phyloP scores from a whole-genome alignment of 2,329 filamentous ascomycete species.

The Periconia sp. region DNA sequence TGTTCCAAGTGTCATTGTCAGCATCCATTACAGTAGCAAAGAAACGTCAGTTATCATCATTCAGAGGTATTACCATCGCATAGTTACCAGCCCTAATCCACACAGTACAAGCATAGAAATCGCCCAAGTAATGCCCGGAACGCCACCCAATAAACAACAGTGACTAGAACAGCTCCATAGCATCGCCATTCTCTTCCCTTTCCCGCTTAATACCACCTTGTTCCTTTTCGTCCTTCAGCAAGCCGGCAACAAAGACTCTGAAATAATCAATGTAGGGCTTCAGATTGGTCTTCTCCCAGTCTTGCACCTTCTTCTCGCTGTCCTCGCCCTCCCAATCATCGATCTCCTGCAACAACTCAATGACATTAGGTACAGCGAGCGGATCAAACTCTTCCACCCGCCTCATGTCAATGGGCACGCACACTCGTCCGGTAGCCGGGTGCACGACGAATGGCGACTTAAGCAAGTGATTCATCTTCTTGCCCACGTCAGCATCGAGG shows the following conservation, averaged over 20 bases:
- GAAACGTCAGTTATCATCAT: too few species aligned
- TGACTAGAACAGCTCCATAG: slow-evolving; percentile 64
- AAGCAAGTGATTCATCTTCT: slow-evolving; percentile 97
- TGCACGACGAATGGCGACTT: slow-evolving; percentile 97
- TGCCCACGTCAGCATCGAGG: slow-evolving; percentile 95
- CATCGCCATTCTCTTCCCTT: slow-evolving; percentile 59
- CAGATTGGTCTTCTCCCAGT: slow-evolving; percentile 97
- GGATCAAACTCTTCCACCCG: slow-evolving; percentile 85
- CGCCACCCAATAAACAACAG: too few species aligned
- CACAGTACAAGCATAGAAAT: too few species aligned
- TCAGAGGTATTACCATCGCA: too few species aligned
- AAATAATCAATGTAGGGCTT: slow-evolving; percentile 94
- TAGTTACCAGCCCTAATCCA: too few species aligned
- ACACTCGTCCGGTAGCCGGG: slow-evolving; percentile 90
- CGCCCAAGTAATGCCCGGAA: too few species aligned
- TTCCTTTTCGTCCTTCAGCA: slow-evolving; percentile 75
- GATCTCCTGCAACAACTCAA: slow-evolving; percentile 80
- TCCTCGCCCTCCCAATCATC: slow-evolving; percentile 71
- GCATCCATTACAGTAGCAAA: too few species aligned
- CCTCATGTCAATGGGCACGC: slow-evolving; percentile 86
- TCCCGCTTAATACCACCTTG: slow-evolving; percentile 55
- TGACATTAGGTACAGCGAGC: slow-evolving; percentile 85
- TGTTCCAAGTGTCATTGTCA: too few species aligned
- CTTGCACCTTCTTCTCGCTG: slow-evolving; percentile 63
- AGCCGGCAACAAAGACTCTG: slow-evolving; percentile 74